Evolutionary conservation across 805 yeast genomes (phyloP).

Genomic region (Jamesozyma gamospora): DNA sequence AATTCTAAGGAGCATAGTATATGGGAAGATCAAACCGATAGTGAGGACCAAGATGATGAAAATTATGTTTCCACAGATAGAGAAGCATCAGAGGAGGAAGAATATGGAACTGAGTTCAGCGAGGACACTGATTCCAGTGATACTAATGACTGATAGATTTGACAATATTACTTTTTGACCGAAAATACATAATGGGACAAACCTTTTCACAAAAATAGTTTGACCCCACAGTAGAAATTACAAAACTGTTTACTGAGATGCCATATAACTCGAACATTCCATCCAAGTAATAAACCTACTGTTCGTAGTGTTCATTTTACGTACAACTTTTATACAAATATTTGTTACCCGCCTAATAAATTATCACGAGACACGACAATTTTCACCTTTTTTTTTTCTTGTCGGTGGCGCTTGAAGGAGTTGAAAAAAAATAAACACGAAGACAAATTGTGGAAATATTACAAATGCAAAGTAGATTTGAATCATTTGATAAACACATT

Average conservation of each 20-base stretch:
- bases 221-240: too few relatives aligned
- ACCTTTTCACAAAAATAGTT: too few relatives aligned
- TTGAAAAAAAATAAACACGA: constrained; percentile 1
- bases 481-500: too few relatives aligned
- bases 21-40: constrained; percentile 9
- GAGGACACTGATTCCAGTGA: background rate
- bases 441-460: constrained; percentile 1
- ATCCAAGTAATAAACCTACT: too few relatives aligned
- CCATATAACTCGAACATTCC: too few relatives aligned
- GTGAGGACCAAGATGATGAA: background rate
- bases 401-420: constrained; percentile 6
- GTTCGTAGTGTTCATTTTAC: too few relatives aligned
- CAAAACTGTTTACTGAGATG: too few relatives aligned
- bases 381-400: background rate
- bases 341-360: constrained; percentile 2
- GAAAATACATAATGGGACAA: too few relatives aligned
- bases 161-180: too few relatives aligned
- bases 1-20: constrained; percentile 5
- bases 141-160: too few relatives aligned
- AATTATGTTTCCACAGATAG: background rate
- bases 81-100: background rate
- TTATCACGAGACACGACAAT: constrained; percentile 1
- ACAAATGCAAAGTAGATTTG: too few relatives aligned
- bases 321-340: too few relatives aligned
- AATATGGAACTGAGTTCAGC: background rate